A percentile compares a stretch with the other conserved stretches of the same genome.
These are phyloP conservation scores for Aspergillus brunneoviolaceus DNA, from an alignment of 2,329 filamentous ascomycete genomes.

Conservation along the genomic window DNA sequence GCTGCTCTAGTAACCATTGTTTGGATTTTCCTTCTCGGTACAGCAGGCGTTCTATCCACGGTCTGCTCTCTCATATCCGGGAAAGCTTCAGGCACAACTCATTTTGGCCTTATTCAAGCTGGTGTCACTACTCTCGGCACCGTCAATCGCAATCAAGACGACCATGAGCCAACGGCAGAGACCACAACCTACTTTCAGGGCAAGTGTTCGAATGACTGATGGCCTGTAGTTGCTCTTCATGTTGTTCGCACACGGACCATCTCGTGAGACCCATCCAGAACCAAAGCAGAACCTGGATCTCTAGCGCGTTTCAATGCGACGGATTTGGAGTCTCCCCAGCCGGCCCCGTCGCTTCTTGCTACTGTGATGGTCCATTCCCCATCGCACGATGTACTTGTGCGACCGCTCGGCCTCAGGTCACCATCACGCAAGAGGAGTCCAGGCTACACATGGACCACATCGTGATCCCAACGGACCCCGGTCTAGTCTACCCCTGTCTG, in stretches of 20 bases:
- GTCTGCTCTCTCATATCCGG: neutral
- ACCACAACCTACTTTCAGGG: neutral
- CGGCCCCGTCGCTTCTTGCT: neutral
- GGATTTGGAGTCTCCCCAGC: neutral
- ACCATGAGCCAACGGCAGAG: neutral
- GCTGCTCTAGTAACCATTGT: too few species aligned
- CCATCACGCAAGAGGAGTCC: neutral
- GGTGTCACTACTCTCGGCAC: neutral
- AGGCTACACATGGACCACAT: neutral
- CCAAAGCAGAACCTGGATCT: neutral
- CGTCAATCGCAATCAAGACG: neutral
- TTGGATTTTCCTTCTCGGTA: too few species aligned
- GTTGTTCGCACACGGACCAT: neutral
- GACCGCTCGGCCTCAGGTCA: too few species aligned
- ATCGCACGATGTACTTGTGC: neutral
- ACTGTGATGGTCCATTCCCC: neutral
- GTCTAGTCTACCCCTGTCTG: neutral
- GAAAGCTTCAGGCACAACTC: neutral
- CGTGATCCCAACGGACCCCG: neutral
- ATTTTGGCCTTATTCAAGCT: neutral
- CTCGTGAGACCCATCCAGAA: neutral
- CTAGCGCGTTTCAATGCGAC: neutral
- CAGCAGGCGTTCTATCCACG: neutral
- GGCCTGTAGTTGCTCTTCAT: neutral
- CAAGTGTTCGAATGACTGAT: neutral